Evolutionary conservation across 148 eudicot genomes (phyloP).

Genomic region (Vaccinium corymbosum): DNA sequence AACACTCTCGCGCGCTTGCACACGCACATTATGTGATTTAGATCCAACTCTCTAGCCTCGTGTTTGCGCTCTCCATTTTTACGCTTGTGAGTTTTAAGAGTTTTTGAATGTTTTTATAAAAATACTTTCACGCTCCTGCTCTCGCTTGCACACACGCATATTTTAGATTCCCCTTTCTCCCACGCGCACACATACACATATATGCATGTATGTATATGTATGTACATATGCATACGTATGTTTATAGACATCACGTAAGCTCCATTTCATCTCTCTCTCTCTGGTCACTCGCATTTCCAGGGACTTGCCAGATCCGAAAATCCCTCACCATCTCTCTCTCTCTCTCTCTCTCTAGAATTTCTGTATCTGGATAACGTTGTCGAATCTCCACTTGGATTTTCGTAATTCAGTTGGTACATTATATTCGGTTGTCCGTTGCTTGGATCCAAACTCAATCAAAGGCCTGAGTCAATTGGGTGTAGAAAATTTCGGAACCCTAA

Average conservation of each 20-base stretch:
- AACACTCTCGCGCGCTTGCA: no score
- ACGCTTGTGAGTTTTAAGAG: no score
- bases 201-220: no score
- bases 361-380: not conserved
- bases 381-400: not conserved
- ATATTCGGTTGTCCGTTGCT: not conserved
- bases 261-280: not conserved
- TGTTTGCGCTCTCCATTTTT: no score
- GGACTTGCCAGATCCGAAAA: slow-evolving; percentile 35
- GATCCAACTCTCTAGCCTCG: no score
- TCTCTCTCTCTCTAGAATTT: not conserved
- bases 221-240: no score
- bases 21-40: no score
- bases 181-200: no score
- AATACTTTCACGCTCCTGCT: no score
- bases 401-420: not conserved
- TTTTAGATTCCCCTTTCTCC: not conserved
- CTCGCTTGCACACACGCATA: no score
- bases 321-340: slow-evolving; percentile 13
- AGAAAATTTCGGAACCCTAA: not conserved
- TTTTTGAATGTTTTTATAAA: no score
- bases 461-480: not conserved
- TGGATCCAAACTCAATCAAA: not conserved
- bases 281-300: slow-evolving; percentile 27
- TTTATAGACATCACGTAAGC: not conserved